phyloP scores from a whole-genome alignment of 2,329 filamentous ascomycete genomes.

The Fulvia fulva region DNA sequence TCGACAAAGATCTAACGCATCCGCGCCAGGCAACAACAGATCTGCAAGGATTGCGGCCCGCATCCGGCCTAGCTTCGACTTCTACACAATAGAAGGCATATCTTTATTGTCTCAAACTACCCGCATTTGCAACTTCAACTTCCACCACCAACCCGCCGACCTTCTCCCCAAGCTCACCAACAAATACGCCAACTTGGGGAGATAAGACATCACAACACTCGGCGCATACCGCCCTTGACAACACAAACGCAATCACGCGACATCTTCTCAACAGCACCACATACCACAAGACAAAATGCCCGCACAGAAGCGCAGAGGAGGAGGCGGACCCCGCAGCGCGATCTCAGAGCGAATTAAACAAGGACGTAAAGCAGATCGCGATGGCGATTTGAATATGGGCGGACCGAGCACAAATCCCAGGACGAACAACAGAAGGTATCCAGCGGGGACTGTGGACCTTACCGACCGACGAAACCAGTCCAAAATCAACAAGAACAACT shows the following conservation, averaged over 20 bases:
- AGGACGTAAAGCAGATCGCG: constrained; percentile 25
- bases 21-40: too few species aligned
- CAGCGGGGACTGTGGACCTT: constrained; percentile 10
- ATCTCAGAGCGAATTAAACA: not conserved
- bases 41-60: not conserved
- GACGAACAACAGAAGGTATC: constrained; percentile 22
- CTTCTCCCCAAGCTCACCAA: not conserved
- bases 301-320: not conserved
- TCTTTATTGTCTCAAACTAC: too few species aligned
- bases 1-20: not conserved
- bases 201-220: not conserved
- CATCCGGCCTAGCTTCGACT: not conserved
- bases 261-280: not conserved
- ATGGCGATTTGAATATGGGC: constrained; percentile 62
- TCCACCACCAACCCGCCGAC: not conserved
- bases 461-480: constrained; percentile 24
- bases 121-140: not conserved
- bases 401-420: constrained; percentile 31
- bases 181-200: not conserved
- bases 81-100: too few species aligned
- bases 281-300: not conserved
- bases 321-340: not conserved
- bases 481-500: constrained; percentile 24
- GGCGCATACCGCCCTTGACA: not conserved
- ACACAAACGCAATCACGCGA: not conserved